Conservation (phyloP, 2,329 filamentous ascomycete genomes). For the Fusarium beomiforme region DNA sequence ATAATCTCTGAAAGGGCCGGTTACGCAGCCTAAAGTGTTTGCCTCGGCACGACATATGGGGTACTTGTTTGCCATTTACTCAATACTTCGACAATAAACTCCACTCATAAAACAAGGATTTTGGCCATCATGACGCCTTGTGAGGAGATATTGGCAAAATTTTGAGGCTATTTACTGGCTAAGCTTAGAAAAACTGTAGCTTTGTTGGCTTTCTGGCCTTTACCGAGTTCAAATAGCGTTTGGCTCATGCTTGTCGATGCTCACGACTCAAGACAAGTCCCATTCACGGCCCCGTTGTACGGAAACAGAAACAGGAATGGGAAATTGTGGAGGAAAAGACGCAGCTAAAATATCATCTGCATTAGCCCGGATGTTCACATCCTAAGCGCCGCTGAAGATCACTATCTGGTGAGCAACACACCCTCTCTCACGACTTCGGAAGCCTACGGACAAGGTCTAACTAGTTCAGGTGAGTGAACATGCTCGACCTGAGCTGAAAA, state of each 20-base stretch:
- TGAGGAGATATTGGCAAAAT: neutral
- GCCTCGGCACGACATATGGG: neutral
- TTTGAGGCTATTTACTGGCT: accelerated
- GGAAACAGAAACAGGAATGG: neutral
- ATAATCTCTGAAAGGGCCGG: accelerated
- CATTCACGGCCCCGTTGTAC: neutral
- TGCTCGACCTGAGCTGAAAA: neutral
- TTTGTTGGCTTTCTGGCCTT: neutral
- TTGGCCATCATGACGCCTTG: neutral
- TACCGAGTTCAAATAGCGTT: neutral
- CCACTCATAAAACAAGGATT: neutral
- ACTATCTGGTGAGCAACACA: neutral
- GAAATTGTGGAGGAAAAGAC: neutral
- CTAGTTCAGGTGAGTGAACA: neutral
- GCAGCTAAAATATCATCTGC: neutral
- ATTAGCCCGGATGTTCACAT: neutral
- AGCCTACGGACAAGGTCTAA: neutral
- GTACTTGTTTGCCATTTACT: neutral
- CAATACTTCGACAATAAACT: neutral
- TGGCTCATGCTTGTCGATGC: neutral
- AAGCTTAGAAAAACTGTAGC: accelerated
- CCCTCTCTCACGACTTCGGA: neutral
- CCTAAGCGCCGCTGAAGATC: neutral
- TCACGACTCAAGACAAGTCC: neutral
- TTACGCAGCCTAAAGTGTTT: neutral